Evolutionary conservation across 805 yeast species (phyloP), one percentile per base, ranked within the genome.

Genomic region (Candida glaebosa): DNA sequence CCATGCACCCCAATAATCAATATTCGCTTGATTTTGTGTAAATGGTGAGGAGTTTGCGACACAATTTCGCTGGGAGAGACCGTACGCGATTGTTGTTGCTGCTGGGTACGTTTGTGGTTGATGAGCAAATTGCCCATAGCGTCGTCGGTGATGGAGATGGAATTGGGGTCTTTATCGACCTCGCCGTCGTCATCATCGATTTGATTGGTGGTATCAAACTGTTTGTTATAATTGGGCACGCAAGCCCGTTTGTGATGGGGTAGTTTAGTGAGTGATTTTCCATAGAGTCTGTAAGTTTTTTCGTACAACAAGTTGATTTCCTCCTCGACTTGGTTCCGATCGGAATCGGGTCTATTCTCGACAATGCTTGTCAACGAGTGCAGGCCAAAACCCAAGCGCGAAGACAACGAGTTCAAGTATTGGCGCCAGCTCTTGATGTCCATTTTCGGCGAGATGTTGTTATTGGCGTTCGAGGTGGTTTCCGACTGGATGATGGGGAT

Each of bases 1-100:
- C 99, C 99, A 65, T 91, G 99, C 1, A 91, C 90, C 0, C 99
- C 99, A 44, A 91, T 79, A 26, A 93, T 84, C 22, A 91, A 73
- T 0, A 86, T 86, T 47, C 81, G 79, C 43, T 77, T 76, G 41
- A 77, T 63, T 31, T 49, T 58, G 17, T 46, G 46, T 33, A 67
- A 54, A 2, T 65, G 61, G 1, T 63, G 60, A 6, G 61, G 40
- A 36, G 55, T 58, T 25, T 57, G 60, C 4, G 56, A 48, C 2
- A 62, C 51, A 2, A 65, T 49, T 34, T 43, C 34, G 24, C 45
- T 38, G 5, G 44, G 41, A 35, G 35, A 18, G 16, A 39, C 17
- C 3, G 47, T 39, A n/a, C 45, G 38, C 9, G 43, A 16, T 34
- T 42, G 38, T 22, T 40, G 25, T 8, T 18, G 8, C 22, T 34